Base-by-base conservation (phyloP, 495 filamentous ascomycete genomes). In the Aspergillus cavernicola region DNA sequence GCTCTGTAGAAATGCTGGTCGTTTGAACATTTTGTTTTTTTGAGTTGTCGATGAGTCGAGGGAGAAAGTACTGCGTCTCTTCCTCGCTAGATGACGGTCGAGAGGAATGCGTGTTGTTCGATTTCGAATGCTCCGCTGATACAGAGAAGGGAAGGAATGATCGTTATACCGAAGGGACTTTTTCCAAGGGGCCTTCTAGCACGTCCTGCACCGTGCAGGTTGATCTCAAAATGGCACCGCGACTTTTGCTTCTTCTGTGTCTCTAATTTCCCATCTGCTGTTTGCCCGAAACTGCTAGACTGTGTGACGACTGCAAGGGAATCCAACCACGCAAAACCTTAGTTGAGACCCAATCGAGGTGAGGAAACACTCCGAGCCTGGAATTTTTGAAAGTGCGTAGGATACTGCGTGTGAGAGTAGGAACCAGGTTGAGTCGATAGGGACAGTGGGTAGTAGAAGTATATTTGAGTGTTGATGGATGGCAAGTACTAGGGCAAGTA, bases 1-100 rank as follows among this genome's bases (percentile, higher is more conserved):
- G 56, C 61, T 53, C 63, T 67, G 68, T 49, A 70, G 52, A 64
- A 67, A 71, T 19, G 70, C 60, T 45, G 61, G 69, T 47, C 62
- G 64, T 65, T 66, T 65, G 55, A 72, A 70, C 72, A 73, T 73
- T 47, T 52, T 71, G 65, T 52, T 39, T 20, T 26, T 9, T 16
- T 24, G 31, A 47, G 10, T 16, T 9, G 11, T 13, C 16, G 9
- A 24, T 6, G 11, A 8, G 19, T 23, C 13, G 9, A 4, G 16
- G 28, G 16, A 45, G 12, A 12, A 44, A 44, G 16, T 45, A 31
- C 12, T 20, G 23, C n/a, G n/a, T 31, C 35, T 49, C 48, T 51
- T 50, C 18, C 38, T 45, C 39, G 48, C 47, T 18, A 4, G 31
- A 33, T 11, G 31, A 33, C 31, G 3, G 31, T 13, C 31, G 31